Conservation (phyloP, 225 moss, liverwort and hornwort genomes). For the Polytrichum formosum region DNA sequence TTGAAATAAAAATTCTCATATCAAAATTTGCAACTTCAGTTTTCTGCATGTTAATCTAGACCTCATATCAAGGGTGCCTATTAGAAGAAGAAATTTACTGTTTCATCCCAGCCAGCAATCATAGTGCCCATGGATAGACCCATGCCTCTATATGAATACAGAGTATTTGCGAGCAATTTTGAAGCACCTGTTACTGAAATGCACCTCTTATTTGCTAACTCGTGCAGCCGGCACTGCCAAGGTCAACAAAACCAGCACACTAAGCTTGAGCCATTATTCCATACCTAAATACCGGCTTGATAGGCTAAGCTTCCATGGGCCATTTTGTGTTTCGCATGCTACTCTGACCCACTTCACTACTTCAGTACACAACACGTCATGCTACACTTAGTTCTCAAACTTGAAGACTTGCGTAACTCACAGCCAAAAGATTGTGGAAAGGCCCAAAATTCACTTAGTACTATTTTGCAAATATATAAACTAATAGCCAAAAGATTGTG, state of each 20-base stretch:
- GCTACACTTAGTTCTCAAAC: too few species aligned
- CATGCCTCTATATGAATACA: conserved; percentile 91
- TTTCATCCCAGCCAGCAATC: conserved; percentile 96
- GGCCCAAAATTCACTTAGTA: not conserved
- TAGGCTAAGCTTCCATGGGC: too few species aligned
- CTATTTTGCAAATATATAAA: not conserved
- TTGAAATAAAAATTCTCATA: too few species aligned
- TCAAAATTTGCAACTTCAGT: not conserved
- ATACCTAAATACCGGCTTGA: too few species aligned
- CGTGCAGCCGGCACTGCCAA: conserved; percentile 79
- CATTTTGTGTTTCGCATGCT: too few species aligned
- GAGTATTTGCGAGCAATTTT: conserved; percentile 78
- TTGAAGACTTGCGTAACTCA: too few species aligned
- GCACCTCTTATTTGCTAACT: conserved; percentile 81
- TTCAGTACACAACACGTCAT: too few species aligned
- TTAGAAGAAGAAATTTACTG: conserved; percentile 23
- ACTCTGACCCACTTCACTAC: too few species aligned
- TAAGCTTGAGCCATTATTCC: not conserved
- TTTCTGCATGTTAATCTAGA: not conserved
- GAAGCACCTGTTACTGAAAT: conserved; percentile 89
- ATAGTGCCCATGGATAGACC: conserved; percentile 93
- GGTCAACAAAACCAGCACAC: not conserved
- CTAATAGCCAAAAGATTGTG: too few species aligned
- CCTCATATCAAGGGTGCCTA: not conserved
- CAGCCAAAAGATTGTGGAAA: not conserved